Percentiles rank a stretch among this genome's conserved stretches.
phyloP scores from a whole-genome alignment of 2,329 filamentous ascomycete species.

The Rasamsonia emersonii region DNA sequence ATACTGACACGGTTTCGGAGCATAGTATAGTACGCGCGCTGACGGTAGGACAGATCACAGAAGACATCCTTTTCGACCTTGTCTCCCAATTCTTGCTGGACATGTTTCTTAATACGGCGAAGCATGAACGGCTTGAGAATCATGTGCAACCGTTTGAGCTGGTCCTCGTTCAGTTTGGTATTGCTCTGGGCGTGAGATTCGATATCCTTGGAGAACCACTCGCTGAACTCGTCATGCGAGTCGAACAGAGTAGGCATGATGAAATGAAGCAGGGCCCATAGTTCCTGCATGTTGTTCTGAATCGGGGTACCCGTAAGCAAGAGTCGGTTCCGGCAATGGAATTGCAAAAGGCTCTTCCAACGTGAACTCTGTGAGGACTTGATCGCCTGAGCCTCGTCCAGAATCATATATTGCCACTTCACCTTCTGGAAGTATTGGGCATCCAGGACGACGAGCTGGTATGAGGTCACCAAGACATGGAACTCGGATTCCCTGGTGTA shows the following conservation, averaged over 20 bases:
- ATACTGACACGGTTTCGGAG: slow-evolving; percentile 96
- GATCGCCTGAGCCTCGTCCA: slow-evolving; percentile 97
- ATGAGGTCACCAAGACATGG: slow-evolving; percentile 93
- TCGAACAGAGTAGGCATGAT: slow-evolving; percentile 99
- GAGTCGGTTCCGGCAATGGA: slow-evolving; percentile 90
- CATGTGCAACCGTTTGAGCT: slow-evolving; percentile 94
- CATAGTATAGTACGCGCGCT: slow-evolving; percentile 86
- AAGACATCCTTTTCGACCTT: slow-evolving; percentile 97
- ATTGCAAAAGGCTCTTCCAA: slow-evolving; percentile 91
- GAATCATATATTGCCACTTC: slow-evolving; percentile 99
- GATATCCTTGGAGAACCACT: slow-evolving; percentile 56
- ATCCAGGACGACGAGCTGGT: slow-evolving; percentile 93
- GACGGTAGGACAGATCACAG: slow-evolving; percentile 93
- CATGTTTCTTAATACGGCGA: slow-evolving; percentile 98
- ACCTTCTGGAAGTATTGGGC: slow-evolving; percentile 98
- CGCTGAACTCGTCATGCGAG: slow-evolving; percentile 45
- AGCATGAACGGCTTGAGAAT: slow-evolving; percentile 99
- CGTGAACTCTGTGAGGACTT: slow-evolving; percentile 94
- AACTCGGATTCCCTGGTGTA: slow-evolving; percentile 91
- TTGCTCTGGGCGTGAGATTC: slow-evolving; percentile 98
- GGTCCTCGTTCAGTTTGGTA: slow-evolving; percentile 98
- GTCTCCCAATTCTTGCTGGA: slow-evolving; percentile 96
- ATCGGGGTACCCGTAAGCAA: slow-evolving; percentile 94
- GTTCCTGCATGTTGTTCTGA: slow-evolving; percentile 99
- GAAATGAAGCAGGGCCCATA: slow-evolving; percentile 96